Conservation (phyloP, 2,329 filamentous ascomycete species). For the Cytospora chrysosperma region DNA sequence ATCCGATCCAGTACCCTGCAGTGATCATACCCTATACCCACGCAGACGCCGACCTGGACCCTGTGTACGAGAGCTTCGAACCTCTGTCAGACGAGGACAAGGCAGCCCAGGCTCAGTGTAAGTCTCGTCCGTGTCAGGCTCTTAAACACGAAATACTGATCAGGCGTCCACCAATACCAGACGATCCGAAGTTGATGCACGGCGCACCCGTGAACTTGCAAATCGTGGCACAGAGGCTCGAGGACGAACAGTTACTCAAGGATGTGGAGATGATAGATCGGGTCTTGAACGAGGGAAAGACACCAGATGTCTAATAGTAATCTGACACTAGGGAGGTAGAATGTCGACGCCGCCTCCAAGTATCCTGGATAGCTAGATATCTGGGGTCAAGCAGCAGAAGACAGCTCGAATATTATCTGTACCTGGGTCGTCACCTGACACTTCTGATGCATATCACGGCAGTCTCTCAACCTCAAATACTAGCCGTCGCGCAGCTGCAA, state of each 20-base stretch:
- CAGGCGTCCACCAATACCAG: conserved; percentile 19
- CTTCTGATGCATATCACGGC: neutral
- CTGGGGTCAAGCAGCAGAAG: too few species aligned
- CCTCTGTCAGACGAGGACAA: conserved; percentile 30
- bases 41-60: conserved; percentile 33
- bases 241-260: conserved; percentile 34
- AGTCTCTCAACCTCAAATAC: neutral
- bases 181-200: conserved; percentile 36
- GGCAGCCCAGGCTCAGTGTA: conserved; percentile 34
- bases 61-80: conserved; percentile 29
- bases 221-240: conserved; percentile 33
- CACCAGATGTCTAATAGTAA: neutral
- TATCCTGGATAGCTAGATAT: too few species aligned
- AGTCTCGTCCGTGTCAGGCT: neutral
- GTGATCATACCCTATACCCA: conserved; percentile 34
- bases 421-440: neutral
- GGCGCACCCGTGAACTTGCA: conserved; percentile 36
- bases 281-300: conserved; percentile 26
- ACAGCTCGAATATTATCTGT: too few species aligned
- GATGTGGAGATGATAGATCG: conserved; percentile 33
- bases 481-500: neutral
- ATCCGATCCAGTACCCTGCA: conserved; percentile 32
- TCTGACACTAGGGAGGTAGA: neutral
- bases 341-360: neutral
- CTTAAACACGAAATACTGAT: neutral